phyloP scores from a whole-genome alignment of 176 grass and related monocot species.

The Triticum turgidum region DNA sequence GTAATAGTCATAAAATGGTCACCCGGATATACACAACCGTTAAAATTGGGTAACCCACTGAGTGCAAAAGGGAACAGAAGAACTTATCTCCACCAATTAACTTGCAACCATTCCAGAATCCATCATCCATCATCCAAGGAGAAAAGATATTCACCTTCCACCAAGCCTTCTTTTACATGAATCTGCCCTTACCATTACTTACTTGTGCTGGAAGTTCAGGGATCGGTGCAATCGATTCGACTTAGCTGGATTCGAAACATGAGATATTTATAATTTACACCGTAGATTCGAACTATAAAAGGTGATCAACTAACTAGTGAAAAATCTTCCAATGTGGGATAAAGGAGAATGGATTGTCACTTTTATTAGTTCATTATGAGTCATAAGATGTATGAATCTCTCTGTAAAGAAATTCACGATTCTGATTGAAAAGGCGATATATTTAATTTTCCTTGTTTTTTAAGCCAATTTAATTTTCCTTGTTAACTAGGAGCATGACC shows the following conservation, averaged over 20 bases:
- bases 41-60: slow-evolving; percentile 34
- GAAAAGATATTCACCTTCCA: slow-evolving; percentile 40
- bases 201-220: neutral
- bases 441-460: neutral
- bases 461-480: too few relatives aligned
- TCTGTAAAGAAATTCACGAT: neutral
- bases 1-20: neutral
- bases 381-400: neutral
- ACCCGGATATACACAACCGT: slow-evolving; percentile 30
- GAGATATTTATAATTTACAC: neutral
- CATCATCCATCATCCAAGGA: slow-evolving; percentile 23
- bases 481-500: neutral
- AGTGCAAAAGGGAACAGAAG: slow-evolving; percentile 9
- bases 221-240: neutral
- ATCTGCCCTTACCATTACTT: neutral
- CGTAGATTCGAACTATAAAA: neutral
- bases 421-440: neutral
- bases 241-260: neutral
- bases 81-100: slow-evolving; percentile 25
- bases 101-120: slow-evolving; percentile 25
- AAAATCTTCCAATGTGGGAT: neutral
- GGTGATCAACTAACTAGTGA: neutral
- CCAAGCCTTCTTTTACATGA: slow-evolving; percentile 15
- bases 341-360: neutral
- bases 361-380: neutral